Evolutionary conservation across 2,329 filamentous ascomycete species (phyloP).

Genomic region (Colletotrichum plurivorum): DNA sequence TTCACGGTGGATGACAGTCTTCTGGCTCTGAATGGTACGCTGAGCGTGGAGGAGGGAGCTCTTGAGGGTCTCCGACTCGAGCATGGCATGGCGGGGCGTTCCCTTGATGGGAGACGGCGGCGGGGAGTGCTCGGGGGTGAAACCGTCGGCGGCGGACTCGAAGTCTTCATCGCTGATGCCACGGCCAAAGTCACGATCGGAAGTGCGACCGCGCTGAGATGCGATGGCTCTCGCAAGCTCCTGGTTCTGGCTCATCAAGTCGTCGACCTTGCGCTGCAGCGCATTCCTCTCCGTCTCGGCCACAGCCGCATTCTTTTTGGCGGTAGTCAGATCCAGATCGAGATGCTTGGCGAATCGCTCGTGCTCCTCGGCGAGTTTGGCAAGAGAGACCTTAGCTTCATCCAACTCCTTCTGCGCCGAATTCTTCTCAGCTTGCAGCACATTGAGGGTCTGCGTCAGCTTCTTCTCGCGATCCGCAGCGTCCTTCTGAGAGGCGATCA

Average conservation of each 20-base stretch:
- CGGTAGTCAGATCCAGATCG: conserved; percentile 87
- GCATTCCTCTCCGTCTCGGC: conserved; percentile 84
- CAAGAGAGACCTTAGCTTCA: conserved; percentile 84
- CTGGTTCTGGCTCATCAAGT: conserved; percentile 89
- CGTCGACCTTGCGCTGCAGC: conserved; percentile 88
- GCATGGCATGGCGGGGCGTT: conserved; percentile 88
- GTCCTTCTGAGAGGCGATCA: conserved; percentile 80
- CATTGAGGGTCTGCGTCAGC: conserved; percentile 79
- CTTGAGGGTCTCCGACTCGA: conserved; percentile 97
- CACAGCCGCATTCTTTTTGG: conserved; percentile 84
- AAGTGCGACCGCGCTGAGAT: conserved; percentile 75
- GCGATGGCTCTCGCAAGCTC: conserved; percentile 90
- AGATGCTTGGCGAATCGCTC: conserved; percentile 83
- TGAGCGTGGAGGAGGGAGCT: conserved; percentile 95
- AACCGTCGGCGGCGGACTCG: conserved; percentile 75
- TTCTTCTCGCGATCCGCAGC: conserved; percentile 87
- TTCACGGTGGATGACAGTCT: conserved; percentile 94
- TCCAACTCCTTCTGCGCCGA: conserved; percentile 88
- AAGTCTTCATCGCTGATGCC: conserved; percentile 74
- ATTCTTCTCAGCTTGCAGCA: conserved; percentile 81
- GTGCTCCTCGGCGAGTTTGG: conserved; percentile 87
- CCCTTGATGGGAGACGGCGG: conserved; percentile 92
- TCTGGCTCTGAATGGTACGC: conserved; percentile 94
- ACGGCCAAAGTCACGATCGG: conserved; percentile 74
- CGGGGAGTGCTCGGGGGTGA: conserved; percentile 90